Percentiles rank a stretch among this genome's conserved stretches.
Conservation (phyloP, 495 filamentous ascomycete genomes). For the Trichoderma erinaceum region DNA sequence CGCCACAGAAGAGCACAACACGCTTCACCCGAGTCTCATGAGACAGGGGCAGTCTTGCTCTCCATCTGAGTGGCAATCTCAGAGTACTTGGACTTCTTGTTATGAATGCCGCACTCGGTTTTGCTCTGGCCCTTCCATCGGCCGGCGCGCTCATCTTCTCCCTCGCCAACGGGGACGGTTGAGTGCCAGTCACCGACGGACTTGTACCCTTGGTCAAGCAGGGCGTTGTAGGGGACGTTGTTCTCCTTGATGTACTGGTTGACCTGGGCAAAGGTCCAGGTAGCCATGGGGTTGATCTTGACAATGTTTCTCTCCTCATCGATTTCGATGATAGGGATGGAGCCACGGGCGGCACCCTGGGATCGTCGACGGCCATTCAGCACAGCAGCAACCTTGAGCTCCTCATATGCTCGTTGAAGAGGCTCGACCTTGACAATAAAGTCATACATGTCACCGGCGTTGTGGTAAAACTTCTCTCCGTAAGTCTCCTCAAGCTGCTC, state of each 20-base stretch:
- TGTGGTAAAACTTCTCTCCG: conserved; percentile 80
- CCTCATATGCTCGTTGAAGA: conserved; percentile 81
- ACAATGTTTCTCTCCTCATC: conserved; percentile 80
- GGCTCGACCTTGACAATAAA: conserved; percentile 97
- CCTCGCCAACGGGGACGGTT: conserved; percentile 80
- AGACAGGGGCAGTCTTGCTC: conserved; percentile 1
- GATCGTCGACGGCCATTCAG: conserved; percentile 89
- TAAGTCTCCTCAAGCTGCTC: conserved; percentile 75
- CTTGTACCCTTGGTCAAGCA: conserved; percentile 92
- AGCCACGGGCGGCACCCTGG: conserved; percentile 88
- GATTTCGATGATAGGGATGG: conserved; percentile 82
- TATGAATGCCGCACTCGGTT: conserved; percentile 98
- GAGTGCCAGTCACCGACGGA: conserved; percentile 97
- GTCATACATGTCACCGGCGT: conserved; percentile 84
- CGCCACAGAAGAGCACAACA: not conserved
- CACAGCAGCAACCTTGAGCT: conserved; percentile 84
- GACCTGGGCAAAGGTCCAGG: conserved; percentile 90
- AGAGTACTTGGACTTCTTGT: conserved; percentile 86
- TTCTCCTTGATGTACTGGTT: conserved; percentile 77
- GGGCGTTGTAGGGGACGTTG: conserved; percentile 86
- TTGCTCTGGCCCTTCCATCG: conserved; percentile 93
- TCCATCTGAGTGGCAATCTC: conserved; percentile 69
- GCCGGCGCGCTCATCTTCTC: conserved; percentile 94
- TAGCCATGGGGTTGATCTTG: conserved; percentile 98
- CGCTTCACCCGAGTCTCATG: not conserved